Conservation (phyloP, 140 eudicot genomes). For the Flaveria floridana region DNA sequence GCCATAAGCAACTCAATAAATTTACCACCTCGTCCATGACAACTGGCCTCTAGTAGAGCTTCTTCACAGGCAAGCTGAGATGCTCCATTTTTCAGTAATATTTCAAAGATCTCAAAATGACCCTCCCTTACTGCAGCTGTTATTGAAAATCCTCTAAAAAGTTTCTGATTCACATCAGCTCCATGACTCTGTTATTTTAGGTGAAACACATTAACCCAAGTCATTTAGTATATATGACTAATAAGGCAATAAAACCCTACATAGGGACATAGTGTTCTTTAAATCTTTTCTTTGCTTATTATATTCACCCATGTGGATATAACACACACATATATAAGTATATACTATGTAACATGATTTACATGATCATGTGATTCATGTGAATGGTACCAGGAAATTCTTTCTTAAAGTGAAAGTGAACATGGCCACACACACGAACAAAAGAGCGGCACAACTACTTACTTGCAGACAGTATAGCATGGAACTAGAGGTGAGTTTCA, state of each 20-base stretch:
- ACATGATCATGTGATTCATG: neutral
- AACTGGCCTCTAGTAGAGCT: slow-evolving; percentile 84
- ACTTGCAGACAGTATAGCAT: neutral
- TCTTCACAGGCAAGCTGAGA: slow-evolving; percentile 89
- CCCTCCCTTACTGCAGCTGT: slow-evolving; percentile 89
- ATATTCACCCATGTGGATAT: neutral
- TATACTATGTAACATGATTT: neutral
- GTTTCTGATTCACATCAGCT: slow-evolving; percentile 81
- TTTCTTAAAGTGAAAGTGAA: neutral
- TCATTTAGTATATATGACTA: neutral
- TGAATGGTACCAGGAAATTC: neutral
- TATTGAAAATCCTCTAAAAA: slow-evolving; percentile 73
- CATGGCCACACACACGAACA: neutral
- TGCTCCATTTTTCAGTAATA: slow-evolving; percentile 79
- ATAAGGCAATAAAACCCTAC: neutral
- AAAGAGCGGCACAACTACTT: neutral
- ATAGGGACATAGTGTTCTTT: neutral
- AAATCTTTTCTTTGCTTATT: neutral
- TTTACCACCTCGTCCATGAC: slow-evolving; percentile 60
- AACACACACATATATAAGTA: neutral
- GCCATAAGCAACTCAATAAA: slow-evolving; percentile 62
- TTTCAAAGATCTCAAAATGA: slow-evolving; percentile 67
- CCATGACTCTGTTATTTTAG: slow-evolving; percentile 56
- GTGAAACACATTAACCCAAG: neutral
- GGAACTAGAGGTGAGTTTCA: neutral